Base-by-base conservation (phyloP, 495 filamentous ascomycete genomes). In the Hypoxylon lienhwacheense region DNA sequence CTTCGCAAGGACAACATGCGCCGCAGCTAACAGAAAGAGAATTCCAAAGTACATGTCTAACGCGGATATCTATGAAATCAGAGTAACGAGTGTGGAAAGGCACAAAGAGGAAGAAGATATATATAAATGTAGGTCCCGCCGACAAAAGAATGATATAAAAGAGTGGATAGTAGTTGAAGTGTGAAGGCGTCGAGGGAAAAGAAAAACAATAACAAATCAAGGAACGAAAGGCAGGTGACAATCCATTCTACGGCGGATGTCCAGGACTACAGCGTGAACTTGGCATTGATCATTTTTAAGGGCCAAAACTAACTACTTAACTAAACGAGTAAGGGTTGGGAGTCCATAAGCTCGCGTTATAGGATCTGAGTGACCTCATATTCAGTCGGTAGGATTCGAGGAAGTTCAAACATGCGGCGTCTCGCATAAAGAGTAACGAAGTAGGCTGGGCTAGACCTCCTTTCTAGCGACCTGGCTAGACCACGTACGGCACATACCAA, bases 1-100 rank as follows among this genome's bases (percentile, higher is more conserved):
- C 26, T 59, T 65, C 20, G 68, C 68, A 26, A 64, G 47, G 7
- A 54, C 63, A 45, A 58, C 34, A 47, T 53, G 52, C 29, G 54
- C 37, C 10, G 63, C 25, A 7, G 56, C 52, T 25, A 68, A 28
- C 15, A 60, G 35, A 15, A 60, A 25, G 31, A 64, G 42, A 20
- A 7, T 44, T 35, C 11, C 35, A 49, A 63, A 64, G 52, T 57
- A 47, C 64, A 64, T 66, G 15, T 32, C 63, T 47, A 64, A 63
- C 42, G 58, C 43, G 52, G 29, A 31, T 1, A 42, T 35, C 47
- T 35, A 55, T 36, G 36, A 34, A 44, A 43, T 25, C 34, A 51
- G 47, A 40, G 34, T 42, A 59, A 45, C 41, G 37, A 58, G 43
- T 34, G 47, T 28, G 16, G 19, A 29, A 48, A 55, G 25, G 32